phyloP scores from a whole-genome alignment of 345 rosid genomes.

The Adansonia digitata region DNA sequence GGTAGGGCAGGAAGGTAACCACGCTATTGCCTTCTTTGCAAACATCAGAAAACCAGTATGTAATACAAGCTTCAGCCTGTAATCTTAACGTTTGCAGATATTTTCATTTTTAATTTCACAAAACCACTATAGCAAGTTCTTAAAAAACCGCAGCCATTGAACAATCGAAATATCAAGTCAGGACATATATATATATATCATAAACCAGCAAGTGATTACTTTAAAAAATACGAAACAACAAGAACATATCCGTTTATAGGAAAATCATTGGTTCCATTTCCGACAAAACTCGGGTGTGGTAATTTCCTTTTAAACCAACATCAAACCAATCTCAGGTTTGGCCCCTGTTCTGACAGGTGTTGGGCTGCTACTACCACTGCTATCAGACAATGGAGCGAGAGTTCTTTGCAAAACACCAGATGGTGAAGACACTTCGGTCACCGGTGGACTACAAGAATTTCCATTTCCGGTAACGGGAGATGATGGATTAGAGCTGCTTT shows the following conservation, averaged over 20 bases:
- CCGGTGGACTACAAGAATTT: conserved; percentile 24
- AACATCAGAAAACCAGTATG: not conserved
- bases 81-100: not conserved
- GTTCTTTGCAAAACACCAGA: conserved; percentile 50
- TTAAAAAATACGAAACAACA: not conserved
- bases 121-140: not conserved
- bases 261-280: not conserved
- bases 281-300: not conserved
- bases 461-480: conserved; percentile 23
- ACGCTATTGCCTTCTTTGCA: not conserved
- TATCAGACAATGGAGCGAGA: conserved; percentile 53
- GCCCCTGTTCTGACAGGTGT: conserved; percentile 27
- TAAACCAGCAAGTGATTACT: not conserved
- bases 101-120: not conserved
- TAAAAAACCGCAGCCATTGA: not conserved
- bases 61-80: not conserved
- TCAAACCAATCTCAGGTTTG: conserved; percentile 31
- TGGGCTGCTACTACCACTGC: conserved; percentile 53
- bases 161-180: not conserved
- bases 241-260: not conserved
- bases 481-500: conserved; percentile 11
- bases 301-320: conserved; percentile 30
- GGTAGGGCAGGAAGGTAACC: not conserved
- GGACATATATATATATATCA: not conserved
- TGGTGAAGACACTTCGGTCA: conserved; percentile 46